These are phyloP conservation scores for Leccinum subrobustum DNA, from an alignment of 1,284 basidiomycete genomes.

Conservation along the genomic window DNA sequence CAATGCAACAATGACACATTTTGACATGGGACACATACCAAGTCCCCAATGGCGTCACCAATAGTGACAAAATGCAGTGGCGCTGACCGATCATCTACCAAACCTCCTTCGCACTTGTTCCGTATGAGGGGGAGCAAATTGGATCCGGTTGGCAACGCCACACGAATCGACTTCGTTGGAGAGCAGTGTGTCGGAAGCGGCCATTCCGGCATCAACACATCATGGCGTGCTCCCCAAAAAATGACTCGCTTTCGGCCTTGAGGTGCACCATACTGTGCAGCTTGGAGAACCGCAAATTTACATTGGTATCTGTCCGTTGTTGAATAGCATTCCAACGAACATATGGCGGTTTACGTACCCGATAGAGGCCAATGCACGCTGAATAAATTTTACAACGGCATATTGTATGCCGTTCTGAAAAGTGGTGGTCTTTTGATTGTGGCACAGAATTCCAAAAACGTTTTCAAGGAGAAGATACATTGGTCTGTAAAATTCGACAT, in stretches of 20 bases:
- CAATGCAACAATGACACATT: conserved; percentile 8
- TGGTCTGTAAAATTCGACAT: conserved; percentile 66
- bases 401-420: conserved; percentile 39
- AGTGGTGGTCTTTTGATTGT: conserved; percentile 36
- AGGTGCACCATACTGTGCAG: conserved; percentile 67
- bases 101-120: conserved; percentile 32
- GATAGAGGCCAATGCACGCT: conserved; percentile 53
- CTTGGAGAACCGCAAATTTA: conserved; percentile 60
- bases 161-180: conserved; percentile 28
- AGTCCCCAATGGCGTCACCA: conserved; percentile 60
- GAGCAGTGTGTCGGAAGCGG: conserved; percentile 61
- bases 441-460: conserved; percentile 55
- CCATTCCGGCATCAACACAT: conserved; percentile 54
- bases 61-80: conserved; percentile 57
- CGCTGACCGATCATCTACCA: conserved; percentile 46
- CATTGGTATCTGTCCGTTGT: conserved; percentile 59
- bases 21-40: conserved; percentile 44
- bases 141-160: conserved; percentile 38
- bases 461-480: conserved; percentile 69
- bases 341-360: conserved; percentile 45
- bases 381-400: conserved; percentile 65
- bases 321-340: background rate
- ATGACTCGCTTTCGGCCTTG: conserved; percentile 67
- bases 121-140: conserved; percentile 41
- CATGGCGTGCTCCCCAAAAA: conserved; percentile 60